These are phyloP conservation scores for Decorospora gaudefroyi DNA, from an alignment of 2,329 filamentous ascomycete genomes.

Conservation along the genomic window DNA sequence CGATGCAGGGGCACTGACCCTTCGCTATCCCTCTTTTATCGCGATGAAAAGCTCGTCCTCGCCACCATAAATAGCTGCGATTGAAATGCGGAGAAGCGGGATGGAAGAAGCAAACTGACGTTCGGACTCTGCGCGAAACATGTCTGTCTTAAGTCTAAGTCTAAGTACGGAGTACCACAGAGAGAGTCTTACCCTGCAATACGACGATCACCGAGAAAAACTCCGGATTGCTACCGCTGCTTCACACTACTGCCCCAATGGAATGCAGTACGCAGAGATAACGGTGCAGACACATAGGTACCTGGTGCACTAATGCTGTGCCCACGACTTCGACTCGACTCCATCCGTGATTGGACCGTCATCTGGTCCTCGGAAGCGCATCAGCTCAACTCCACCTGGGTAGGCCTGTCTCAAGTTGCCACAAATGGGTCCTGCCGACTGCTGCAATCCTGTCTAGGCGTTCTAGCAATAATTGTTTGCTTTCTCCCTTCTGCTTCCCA, in stretches of 20 bases:
- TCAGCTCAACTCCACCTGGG: conserved; percentile 14
- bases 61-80: conserved; percentile 43
- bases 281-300: conserved; percentile 10
- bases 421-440: conserved; percentile 5
- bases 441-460: not conserved
- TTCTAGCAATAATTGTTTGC: no score
- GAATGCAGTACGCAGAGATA: conserved; percentile 9
- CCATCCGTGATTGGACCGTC: conserved; percentile 1
- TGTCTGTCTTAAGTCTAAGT: not conserved
- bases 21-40: conserved; percentile 29
- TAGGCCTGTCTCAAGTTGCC: conserved; percentile 22
- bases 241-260: not conserved
- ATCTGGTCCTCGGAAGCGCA: conserved; percentile 16
- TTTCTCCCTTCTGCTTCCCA: no score
- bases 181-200: no score
- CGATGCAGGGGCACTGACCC: conserved; percentile 38
- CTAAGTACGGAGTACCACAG: not conserved
- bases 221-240: not conserved
- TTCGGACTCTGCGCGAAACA: no score
- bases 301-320: conserved; percentile 14
- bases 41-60: conserved; percentile 30
- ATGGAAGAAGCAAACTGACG: conserved; percentile 21
- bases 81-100: conserved; percentile 46
- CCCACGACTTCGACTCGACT: conserved; percentile 1
- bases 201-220: not conserved